phyloP scores from a whole-genome alignment of 805 yeast species.

The Ogataea degrootiae region DNA sequence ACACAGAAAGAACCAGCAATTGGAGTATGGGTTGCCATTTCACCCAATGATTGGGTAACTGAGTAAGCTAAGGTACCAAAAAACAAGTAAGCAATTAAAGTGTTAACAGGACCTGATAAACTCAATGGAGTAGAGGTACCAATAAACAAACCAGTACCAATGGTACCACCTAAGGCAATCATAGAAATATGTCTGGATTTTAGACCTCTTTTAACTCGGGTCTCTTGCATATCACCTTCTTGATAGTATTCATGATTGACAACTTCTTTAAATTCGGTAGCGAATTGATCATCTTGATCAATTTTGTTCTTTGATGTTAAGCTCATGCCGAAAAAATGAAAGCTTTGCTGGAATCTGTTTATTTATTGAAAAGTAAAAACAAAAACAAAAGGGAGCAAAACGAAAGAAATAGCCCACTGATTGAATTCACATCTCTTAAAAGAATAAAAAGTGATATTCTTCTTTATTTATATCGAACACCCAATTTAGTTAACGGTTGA shows the following conservation, averaged over 20 bases:
- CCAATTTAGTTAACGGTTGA: too few relatives aligned
- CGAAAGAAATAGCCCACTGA: too few relatives aligned
- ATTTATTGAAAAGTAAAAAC: too few relatives aligned
- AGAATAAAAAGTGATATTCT: too few relatives aligned
- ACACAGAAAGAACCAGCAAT: slow-evolving; percentile 65
- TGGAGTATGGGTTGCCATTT: slow-evolving; percentile 77
- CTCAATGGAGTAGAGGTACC: slow-evolving; percentile 53
- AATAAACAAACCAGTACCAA: slow-evolving; percentile 74
- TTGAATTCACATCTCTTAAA: too few relatives aligned
- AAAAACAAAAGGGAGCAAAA: too few relatives aligned
- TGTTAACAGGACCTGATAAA: slow-evolving; percentile 64
- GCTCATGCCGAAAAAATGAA: too few relatives aligned
- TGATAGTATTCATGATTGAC: not conserved
- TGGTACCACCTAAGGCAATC: slow-evolving; percentile 78
- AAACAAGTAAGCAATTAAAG: slow-evolving; percentile 59
- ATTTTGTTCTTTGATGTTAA: too few relatives aligned
- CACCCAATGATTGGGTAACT: slow-evolving; percentile 71
- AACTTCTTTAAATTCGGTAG: too few relatives aligned
- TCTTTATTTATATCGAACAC: too few relatives aligned
- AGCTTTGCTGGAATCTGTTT: too few relatives aligned
- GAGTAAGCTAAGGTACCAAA: slow-evolving; percentile 62
- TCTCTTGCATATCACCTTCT: slow-evolving; percentile 2
- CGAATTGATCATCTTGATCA: too few relatives aligned
- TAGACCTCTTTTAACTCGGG: slow-evolving; percentile 41
- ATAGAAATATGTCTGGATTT: slow-evolving; percentile 66